These are phyloP conservation scores for Nectriaceae sp. DNA, from an alignment of 2,329 filamentous ascomycete genomes.

Conservation along the genomic window DNA sequence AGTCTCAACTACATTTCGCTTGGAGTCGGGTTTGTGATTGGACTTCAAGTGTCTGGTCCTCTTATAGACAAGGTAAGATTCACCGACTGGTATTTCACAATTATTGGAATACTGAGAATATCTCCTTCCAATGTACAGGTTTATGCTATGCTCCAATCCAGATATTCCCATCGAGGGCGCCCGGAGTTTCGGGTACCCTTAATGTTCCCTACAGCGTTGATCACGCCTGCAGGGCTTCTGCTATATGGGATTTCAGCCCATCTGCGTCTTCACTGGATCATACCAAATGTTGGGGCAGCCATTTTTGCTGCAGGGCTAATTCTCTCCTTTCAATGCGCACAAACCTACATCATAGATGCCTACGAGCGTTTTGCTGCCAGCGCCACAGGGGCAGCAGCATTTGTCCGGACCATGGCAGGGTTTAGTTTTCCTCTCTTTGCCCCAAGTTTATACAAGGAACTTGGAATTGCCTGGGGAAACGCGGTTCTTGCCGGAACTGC, in stretches of 20 bases:
- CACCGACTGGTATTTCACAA: too few species aligned
- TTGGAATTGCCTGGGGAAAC: constrained; percentile 49
- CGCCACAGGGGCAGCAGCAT: constrained; percentile 53
- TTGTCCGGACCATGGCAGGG: constrained; percentile 56
- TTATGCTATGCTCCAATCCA: constrained; percentile 27
- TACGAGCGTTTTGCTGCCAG: constrained; percentile 39
- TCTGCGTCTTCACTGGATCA: constrained; percentile 47
- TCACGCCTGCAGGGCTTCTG: constrained; percentile 52
- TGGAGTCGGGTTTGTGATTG: constrained; percentile 55
- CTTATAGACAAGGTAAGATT: constrained; percentile 37
- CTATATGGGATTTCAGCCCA: constrained; percentile 51
- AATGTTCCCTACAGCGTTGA: constrained; percentile 36
- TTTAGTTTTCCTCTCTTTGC: constrained; percentile 63
- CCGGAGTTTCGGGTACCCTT: constrained; percentile 38
- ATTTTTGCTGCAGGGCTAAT: constrained; percentile 52
- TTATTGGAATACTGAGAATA: too few species aligned
- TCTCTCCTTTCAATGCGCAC: constrained; percentile 57
- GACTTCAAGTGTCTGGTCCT: constrained; percentile 52
- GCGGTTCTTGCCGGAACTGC: constrained; percentile 35
- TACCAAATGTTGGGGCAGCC: constrained; percentile 59
- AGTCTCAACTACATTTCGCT: constrained; percentile 57
- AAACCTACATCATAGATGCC: constrained; percentile 61
- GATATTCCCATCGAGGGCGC: constrained; percentile 27
- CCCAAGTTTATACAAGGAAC: constrained; percentile 38
- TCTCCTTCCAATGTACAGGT: too few species aligned